These are phyloP conservation scores for Lachnellula cervina DNA, from an alignment of 2,329 filamentous ascomycete species.

Conservation along the genomic window DNA sequence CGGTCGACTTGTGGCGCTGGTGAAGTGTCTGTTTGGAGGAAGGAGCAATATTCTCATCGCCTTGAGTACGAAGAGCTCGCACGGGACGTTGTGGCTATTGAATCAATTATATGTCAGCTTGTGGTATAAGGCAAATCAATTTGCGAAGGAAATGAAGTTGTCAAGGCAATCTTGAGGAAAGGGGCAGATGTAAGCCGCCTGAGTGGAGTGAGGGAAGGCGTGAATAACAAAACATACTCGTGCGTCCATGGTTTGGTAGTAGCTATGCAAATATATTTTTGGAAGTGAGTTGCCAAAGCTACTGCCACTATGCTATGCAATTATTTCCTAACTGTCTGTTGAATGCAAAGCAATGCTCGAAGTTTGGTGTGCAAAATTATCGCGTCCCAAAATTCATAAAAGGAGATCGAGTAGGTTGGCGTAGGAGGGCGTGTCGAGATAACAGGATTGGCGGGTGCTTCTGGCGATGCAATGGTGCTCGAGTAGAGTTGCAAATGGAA, in stretches of 20 bases:
- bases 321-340: constrained; percentile 11
- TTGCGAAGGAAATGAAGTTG: constrained; percentile 17
- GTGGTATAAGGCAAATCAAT: constrained; percentile 6
- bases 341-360: constrained; percentile 1
- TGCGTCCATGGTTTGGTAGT: constrained; percentile 35
- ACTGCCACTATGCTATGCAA: constrained; percentile 7
- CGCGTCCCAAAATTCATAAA: constrained; percentile 26
- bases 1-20: constrained; percentile 76
- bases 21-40: constrained; percentile 60
- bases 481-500: constrained; percentile 9
- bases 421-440: constrained; percentile 5
- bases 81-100: constrained; percentile 63
- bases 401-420: constrained; percentile 6
- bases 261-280: constrained; percentile 19
- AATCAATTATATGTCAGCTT: constrained; percentile 28
- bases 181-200: background rate
- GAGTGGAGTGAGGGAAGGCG: background rate
- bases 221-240: constrained; percentile 32
- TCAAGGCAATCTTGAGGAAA: constrained; percentile 18
- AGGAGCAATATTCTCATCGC: constrained; percentile 65
- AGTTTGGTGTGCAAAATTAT: constrained; percentile 13
- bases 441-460: constrained; percentile 1
- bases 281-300: constrained; percentile 18
- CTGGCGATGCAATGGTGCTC: constrained; percentile 9
- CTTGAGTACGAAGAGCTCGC: constrained; percentile 53